These are phyloP conservation scores for Didymella arachidicola DNA, from an alignment of 2,329 filamentous ascomycete species.

Conservation along the genomic window DNA sequence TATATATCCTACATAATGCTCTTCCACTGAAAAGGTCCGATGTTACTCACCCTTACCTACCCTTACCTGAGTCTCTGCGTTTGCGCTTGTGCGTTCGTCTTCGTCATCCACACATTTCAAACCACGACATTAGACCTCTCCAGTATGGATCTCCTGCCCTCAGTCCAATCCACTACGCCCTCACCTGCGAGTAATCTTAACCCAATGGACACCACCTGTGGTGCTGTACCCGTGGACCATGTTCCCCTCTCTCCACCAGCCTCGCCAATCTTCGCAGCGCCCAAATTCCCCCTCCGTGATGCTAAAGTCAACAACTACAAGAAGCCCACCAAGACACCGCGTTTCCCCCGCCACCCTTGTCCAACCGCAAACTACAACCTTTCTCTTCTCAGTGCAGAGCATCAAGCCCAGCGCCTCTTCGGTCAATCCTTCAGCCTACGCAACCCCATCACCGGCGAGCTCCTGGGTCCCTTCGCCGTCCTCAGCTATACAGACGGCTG, in stretches of 20 bases:
- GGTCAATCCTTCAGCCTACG: slow-evolving; percentile 11
- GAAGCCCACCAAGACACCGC: neutral
- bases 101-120: neutral
- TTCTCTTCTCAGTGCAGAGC: slow-evolving; percentile 6
- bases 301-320: slow-evolving; percentile 7
- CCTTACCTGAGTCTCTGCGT: neutral
- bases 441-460: slow-evolving; percentile 6
- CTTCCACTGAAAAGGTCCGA: neutral
- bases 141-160: slow-evolving; percentile 6
- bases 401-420: slow-evolving; percentile 15
- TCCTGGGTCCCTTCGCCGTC: slow-evolving; percentile 12
- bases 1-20: neutral
- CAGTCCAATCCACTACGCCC: neutral
- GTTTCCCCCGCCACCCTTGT: slow-evolving; percentile 12
- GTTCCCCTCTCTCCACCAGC: slow-evolving; percentile 7
- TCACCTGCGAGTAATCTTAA: neutral
- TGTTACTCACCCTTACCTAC: neutral
- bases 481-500: slow-evolving; percentile 13
- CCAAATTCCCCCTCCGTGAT: neutral
- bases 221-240: neutral
- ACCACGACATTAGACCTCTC: neutral
- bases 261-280: neutral
- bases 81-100: neutral
- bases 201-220: neutral
- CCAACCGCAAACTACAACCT: slow-evolving; percentile 13